Evolutionary conservation across 2,329 filamentous ascomycete genomes (phyloP), one percentile per base, ranked within the genome.

Genomic region (Dryadomyces quercus-mongolicae): DNA sequence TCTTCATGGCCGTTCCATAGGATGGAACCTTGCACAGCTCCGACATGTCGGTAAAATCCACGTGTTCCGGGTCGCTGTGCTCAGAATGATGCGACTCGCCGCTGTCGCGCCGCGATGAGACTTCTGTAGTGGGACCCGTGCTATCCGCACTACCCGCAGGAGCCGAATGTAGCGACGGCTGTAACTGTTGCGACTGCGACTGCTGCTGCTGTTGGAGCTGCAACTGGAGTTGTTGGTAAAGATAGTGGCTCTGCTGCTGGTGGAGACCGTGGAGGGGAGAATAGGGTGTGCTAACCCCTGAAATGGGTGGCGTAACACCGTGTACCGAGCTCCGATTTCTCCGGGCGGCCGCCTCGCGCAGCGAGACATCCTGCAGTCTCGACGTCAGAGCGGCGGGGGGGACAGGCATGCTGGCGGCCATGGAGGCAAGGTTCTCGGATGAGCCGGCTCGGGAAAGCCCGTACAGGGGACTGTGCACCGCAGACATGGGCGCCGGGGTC

Each of bases 381-480:
- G 68, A 85, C 68, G 67, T 88, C 60, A 80, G 76, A 56, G 70
- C 76, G 36, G 75, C 77, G n/a, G 77, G 78, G 15, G 70, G 67
- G 20, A 75, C 68, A 40, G 65, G 65, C 49, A 71, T 70, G 59
- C 73, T 62, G 54, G 73, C 70, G 49, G 78, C 72, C 64, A 82
- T 71, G 4, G 75, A 80, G 49, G 80, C 74, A 22, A 97, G 73
- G 64, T 96, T 92, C 62, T 97, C 93, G 10, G 77, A 73, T 0
- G 92, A 97, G 6, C 86, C 84, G 49, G 84, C 80, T 54, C 89
- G 82, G 53, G 87, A 85, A 51, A 81, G 79, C 8, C 74, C 77
- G 62, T 82, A 83, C 61, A 89, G 84, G 0, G 93, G 93, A 40
- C 89, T 96, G 65, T 80, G 89, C 55, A 88, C 77, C n/a, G 84